Evolutionary conservation across 495 filamentous ascomycete genomes (phyloP).

Genomic region (Hapsidospora chrysogenum): DNA sequence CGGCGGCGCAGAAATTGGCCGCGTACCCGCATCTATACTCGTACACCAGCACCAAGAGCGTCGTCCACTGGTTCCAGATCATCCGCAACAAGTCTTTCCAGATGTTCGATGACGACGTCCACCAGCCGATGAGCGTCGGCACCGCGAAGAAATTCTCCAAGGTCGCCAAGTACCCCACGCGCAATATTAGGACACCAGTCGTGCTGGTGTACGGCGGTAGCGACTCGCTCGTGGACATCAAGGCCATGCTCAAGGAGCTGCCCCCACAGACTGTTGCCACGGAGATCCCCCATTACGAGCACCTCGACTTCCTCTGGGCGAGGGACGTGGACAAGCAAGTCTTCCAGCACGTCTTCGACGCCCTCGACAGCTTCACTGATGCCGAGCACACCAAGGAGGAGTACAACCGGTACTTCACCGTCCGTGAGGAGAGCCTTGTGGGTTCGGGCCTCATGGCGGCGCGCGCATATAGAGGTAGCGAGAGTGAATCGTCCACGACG

Average conservation of each 20-base stretch:
- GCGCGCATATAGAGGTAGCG: conserved; percentile 2
- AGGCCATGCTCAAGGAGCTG: conserved; percentile 76
- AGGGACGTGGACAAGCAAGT: conserved; percentile 68
- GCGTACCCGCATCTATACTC: conserved; percentile 96
- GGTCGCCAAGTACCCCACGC: conserved; percentile 87
- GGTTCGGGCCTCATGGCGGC: conserved; percentile 5
- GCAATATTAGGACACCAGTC: conserved; percentile 92
- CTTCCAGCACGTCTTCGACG: conserved; percentile 78
- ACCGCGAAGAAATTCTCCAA: conserved; percentile 44
- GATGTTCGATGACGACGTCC: conserved; percentile 93
- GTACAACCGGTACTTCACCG: conserved; percentile 27
- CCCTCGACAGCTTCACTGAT: conserved; percentile 49
- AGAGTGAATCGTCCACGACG: conserved; percentile 15
- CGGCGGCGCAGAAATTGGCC: conserved; percentile 75
- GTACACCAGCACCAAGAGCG: conserved; percentile 85
- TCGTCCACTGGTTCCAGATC: conserved; percentile 99
- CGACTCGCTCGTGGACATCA: conserved; percentile 90
- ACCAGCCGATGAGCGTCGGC: conserved; percentile 26
- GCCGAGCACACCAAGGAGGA: conserved; percentile 33
- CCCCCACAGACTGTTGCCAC: conserved; percentile 70
- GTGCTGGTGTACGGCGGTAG: conserved; percentile 84
- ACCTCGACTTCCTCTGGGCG: conserved; percentile 96
- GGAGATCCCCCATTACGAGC: conserved; percentile 80
- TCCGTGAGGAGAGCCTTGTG: conserved; percentile 16
- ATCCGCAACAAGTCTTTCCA: conserved; percentile 90